Percentiles rank a stretch among this genome's conserved stretches.
Conservation (phyloP, 1,284 basidiomycete genomes). For the Meira nashicola region DNA sequence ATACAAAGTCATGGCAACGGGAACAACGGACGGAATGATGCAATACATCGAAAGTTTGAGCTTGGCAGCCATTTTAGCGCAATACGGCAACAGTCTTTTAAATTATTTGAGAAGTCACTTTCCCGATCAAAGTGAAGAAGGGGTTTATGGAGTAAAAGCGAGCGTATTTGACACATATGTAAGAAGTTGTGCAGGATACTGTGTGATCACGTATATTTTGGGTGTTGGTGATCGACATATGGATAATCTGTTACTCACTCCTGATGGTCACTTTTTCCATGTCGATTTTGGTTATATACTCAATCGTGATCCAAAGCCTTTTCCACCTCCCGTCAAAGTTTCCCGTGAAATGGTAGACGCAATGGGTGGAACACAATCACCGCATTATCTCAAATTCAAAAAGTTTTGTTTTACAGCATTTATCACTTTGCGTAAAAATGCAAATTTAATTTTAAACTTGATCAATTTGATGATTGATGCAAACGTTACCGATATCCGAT, state of each 20-base stretch:
- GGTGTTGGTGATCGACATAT: slow-evolving; percentile 96
- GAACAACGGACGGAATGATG: slow-evolving; percentile 85
- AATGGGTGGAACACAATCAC: slow-evolving; percentile 74
- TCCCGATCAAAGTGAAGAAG: slow-evolving; percentile 85
- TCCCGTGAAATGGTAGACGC: slow-evolving; percentile 99
- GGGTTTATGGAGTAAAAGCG: slow-evolving; percentile 85
- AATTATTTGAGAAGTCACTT: slow-evolving; percentile 80
- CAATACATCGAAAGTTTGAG: slow-evolving; percentile 95
- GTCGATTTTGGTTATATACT: slow-evolving; percentile 98
- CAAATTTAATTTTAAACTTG: slow-evolving; percentile 95
- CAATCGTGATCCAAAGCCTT: slow-evolving; percentile 94
- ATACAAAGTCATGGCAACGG: slow-evolving; percentile 90
- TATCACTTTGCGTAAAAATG: slow-evolving; percentile 80
- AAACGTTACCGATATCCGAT: slow-evolving; percentile 94
- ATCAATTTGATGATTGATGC: slow-evolving; percentile 97
- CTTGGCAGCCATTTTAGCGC: slow-evolving; percentile 81
- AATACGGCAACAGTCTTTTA: slow-evolving; percentile 67
- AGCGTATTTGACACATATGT: slow-evolving; percentile 93
- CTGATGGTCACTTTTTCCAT: slow-evolving; percentile 69
- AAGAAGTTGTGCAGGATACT: slow-evolving; percentile 95
- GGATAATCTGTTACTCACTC: slow-evolving; percentile 86
- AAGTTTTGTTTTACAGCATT: slow-evolving; percentile 94
- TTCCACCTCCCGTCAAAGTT: slow-evolving; percentile 95
- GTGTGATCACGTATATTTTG: slow-evolving; percentile 91
- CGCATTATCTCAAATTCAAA: slow-evolving; percentile 90